phyloP scores from a whole-genome alignment of 2,329 filamentous ascomycete species.

The Cucurbitaria berberidis region DNA sequence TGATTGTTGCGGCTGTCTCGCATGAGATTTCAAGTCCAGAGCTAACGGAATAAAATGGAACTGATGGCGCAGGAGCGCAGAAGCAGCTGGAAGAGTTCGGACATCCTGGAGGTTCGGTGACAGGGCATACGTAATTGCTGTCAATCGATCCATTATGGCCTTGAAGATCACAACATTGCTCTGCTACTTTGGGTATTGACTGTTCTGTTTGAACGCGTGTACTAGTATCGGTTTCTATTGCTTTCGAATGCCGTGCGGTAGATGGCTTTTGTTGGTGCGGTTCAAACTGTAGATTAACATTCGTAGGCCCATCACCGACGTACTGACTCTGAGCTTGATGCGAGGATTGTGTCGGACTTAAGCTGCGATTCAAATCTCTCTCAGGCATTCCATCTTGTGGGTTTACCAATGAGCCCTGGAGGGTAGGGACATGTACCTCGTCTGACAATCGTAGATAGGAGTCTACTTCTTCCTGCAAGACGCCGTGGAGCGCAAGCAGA shows the following conservation, averaged over 20 bases:
- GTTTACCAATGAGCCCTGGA: neutral
- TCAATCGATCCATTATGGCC: neutral
- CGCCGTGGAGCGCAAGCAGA: constrained; percentile 55
- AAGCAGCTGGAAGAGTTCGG: constrained; percentile 27
- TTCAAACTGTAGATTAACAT: neutral
- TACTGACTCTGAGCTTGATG: neutral
- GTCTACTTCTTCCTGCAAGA: constrained; percentile 27
- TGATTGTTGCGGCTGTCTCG: constrained; percentile 35
- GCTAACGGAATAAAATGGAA: neutral
- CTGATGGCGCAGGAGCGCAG: constrained; percentile 18
- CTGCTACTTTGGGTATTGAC: neutral
- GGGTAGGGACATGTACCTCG: neutral
- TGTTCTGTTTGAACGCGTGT: neutral
- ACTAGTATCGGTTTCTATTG: constrained; percentile 1
- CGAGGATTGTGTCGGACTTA: neutral
- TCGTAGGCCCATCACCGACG: neutral
- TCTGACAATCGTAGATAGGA: constrained; percentile 23
- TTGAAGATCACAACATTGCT: neutral
- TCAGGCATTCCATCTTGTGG: neutral
- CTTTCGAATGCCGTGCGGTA: neutral
- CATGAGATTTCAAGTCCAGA: constrained; percentile 32
- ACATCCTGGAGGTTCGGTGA: constrained; percentile 17
- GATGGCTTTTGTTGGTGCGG: neutral
- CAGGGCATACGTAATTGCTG: neutral
- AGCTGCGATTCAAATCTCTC: neutral